Evolutionary conservation across 768 basidiomycete species (phyloP), one percentile per base, ranked within the genome.

Genomic region (Tricholoma furcatifolium): DNA sequence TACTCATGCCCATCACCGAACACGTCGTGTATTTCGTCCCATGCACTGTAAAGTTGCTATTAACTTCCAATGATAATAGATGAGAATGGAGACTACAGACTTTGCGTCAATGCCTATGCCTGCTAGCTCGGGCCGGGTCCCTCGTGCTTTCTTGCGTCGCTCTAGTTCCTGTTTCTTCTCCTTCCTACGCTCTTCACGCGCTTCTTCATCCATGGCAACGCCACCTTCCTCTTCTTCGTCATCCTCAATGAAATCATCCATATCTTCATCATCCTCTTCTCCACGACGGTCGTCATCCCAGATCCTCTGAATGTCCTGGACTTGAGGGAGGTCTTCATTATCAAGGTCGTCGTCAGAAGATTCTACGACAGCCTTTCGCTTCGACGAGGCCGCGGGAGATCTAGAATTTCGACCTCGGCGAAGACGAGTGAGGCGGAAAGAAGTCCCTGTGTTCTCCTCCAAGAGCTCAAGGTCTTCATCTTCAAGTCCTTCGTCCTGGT

Each of bases 1-100:
- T 96, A 99, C 59, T 98, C 95, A 61, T 88, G 86, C 6, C 97
- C 97, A 58, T 95, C 91, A 31, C 97, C 97, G 59, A 99, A 99
- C 1, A 98, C 92, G 53, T 93, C 95, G 56, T 90, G 87, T 23
- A 98, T 89, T 70, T 98, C 97, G 43, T 91, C 88, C 93, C 93
- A 97, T 23, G 93, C 88, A 62, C 93, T 96, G 59, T 2, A 56
- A 56, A 51, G 5, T 40, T 31, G n/a, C n/a, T 51, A 59, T 54
- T 50, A 54, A 30, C 41, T 24, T 50, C 47, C 41, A 34, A 23
- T 34, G n/a, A 38, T 39, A 17, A 44, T 41, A 53, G 27, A 15
- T 42, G 39, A 36, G 36, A 20, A 46, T 44, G 35, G 39, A 51
- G 15, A 21, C 30, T 12, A 79, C 90, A 71, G 66, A 91, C 93